Conservation (phyloP, 2,329 filamentous ascomycete genomes). For the Gaeumannomyces sp. region DNA sequence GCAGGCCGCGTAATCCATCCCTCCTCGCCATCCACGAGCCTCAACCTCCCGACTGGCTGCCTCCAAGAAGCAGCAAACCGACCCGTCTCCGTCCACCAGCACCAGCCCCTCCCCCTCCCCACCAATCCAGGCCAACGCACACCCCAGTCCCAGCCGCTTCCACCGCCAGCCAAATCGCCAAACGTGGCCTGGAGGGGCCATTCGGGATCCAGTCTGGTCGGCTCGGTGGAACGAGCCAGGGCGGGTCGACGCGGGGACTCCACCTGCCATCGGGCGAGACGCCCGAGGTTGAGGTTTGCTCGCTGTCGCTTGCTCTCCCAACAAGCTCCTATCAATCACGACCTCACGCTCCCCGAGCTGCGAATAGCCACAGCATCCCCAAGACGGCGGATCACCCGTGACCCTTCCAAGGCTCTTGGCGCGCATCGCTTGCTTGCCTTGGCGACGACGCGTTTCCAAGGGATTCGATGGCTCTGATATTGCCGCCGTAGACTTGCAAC, state of each 20-base stretch:
- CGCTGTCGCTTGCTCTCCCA: too few relatives aligned
- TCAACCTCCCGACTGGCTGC: background rate
- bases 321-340: background rate
- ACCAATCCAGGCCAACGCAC: background rate
- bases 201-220: background rate
- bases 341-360: background rate
- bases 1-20: constrained; percentile 1
- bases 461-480: background rate
- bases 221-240: background rate
- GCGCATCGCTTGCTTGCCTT: background rate
- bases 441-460: background rate
- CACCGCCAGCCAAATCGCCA: too few relatives aligned
- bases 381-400: background rate
- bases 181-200: too few relatives aligned
- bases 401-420: background rate
- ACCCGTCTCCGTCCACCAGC: too few relatives aligned
- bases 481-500: background rate
- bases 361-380: background rate
- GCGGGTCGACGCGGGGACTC: background rate
- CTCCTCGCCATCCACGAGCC: background rate
- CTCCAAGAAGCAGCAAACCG: background rate
- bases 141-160: too few relatives aligned
- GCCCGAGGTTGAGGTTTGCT: too few relatives aligned
- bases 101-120: too few relatives aligned
- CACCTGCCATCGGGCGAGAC: background rate